Base-by-base conservation (phyloP, 306 rosid genomes). In the Trichosanthes truncata region DNA sequence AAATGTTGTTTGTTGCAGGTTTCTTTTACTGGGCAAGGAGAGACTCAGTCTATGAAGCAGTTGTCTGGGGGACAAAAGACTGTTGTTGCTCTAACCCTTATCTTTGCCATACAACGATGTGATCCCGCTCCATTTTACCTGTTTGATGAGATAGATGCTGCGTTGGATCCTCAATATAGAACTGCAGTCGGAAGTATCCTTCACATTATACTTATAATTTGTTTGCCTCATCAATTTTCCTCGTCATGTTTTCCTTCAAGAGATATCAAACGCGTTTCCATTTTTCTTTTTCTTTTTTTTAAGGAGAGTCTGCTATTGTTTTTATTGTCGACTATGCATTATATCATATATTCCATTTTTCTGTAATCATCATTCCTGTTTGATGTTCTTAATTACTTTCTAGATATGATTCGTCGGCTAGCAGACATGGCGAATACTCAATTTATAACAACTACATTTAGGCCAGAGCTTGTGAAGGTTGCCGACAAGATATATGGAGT, bases 121-220 rank as follows among this genome's bases (percentile, higher is more conserved):
- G 99, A 95, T 89, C 99, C 97, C 20, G 99, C 99, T 31, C 99
- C 99, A 17, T 95, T 95, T 85, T 95, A 95, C 86, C 94, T 95
- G 61, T 95, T 95, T 77, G 99, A 95, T 80, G 99, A 95, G 88
- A 95, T 93, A 49, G 99, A 95, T 81, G 97, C 97, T 35, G 99
- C 99, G 21, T 86, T 95, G 88, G 99, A 95, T 88, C 99, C 99
- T 63, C 97, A 93, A 78, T 93, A 95, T 92, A 84, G 99, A 84
- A 93, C 97, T 29, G 97, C 99, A 29, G 99, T 95, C 46, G 99
- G 99, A 80, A 91, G 99, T 93, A 95, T 92, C 99, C 97, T 74
- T 83, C 81, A 82, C 82, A 21, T 51, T 7, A 29, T 61, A 31
- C 46, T 80, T 81, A 62, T 18, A 61, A 15, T 31, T 33, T 7